Percentiles rank a stretch among this genome's conserved stretches.
Conservation (phyloP, 2,329 filamentous ascomycete species). For the Phialemoniopsis sp. region DNA sequence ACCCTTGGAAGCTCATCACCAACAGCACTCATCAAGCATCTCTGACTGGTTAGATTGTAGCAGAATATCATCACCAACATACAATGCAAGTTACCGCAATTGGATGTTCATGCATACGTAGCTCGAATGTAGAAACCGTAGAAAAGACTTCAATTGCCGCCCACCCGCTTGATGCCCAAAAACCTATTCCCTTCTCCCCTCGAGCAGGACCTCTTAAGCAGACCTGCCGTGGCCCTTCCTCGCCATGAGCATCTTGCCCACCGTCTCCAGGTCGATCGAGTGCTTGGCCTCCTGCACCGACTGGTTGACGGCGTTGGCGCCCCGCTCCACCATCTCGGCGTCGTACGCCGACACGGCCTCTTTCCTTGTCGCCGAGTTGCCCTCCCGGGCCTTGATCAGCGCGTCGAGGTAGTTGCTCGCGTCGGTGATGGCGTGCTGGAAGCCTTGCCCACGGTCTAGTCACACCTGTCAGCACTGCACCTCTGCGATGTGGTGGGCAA, state of each 20-base stretch:
- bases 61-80: too few relatives aligned
- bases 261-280: conserved; percentile 19
- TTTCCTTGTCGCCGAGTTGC: conserved; percentile 6
- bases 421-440: conserved; percentile 37
- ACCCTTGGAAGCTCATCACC: too few relatives aligned
- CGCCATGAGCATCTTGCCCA: conserved; percentile 26
- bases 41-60: too few relatives aligned
- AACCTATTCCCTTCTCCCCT: not conserved
- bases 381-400: conserved; percentile 15
- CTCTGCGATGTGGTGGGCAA: too few relatives aligned
- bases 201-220: too few relatives aligned
- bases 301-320: conserved; percentile 25
- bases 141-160: not conserved
- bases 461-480: too few relatives aligned
- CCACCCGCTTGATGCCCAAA: not conserved
- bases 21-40: too few relatives aligned
- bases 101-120: not conserved
- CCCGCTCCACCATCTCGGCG: conserved; percentile 24
- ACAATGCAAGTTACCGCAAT: too few relatives aligned
- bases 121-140: not conserved
- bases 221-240: conserved; percentile 18
- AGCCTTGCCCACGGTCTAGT: conserved; percentile 36
- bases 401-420: conserved; percentile 29
- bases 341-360: conserved; percentile 21
- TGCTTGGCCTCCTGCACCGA: conserved; percentile 24